phyloP scores from a whole-genome alignment of 805 yeast genomes.

The Kluyveromyces lactis region DNA sequence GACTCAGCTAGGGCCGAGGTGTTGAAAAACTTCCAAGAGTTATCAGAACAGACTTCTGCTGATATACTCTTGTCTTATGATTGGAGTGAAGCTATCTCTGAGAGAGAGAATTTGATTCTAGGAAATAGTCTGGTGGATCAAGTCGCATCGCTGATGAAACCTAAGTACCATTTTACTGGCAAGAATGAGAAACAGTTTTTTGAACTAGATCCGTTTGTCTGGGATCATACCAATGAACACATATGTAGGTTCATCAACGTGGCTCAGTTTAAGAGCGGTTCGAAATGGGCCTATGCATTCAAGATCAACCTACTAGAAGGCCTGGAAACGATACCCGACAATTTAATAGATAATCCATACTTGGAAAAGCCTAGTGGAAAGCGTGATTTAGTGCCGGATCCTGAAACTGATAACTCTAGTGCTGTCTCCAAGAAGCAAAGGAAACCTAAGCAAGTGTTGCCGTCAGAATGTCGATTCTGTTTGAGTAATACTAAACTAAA shows the following conservation, averaged over 20 bases:
- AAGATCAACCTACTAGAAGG: conserved; percentile 28
- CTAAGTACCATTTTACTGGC: conserved; percentile 58
- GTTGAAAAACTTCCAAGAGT: conserved; percentile 8
- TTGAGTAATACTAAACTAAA: conserved; percentile 70
- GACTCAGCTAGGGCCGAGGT: conserved; percentile 21
- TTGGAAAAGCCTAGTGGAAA: conserved; percentile 3
- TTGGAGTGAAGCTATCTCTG: conserved; percentile 52
- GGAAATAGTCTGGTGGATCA: conserved; percentile 41
- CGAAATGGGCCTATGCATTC: conserved; percentile 75
- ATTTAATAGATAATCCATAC: conserved; percentile 29
- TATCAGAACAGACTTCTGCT: conserved; percentile 16
- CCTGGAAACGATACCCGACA: conserved; percentile 16
- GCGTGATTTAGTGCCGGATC: conserved; percentile 8
- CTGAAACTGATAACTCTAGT: conserved; percentile 1
- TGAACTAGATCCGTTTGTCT: conserved; percentile 51
- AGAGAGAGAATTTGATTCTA: conserved; percentile 35
- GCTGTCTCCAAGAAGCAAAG: conserved; percentile 5
- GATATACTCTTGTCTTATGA: conserved; percentile 53
- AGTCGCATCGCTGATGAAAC: conserved; percentile 38
- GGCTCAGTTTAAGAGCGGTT: conserved; percentile 45
- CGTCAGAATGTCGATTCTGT: conserved; percentile 72
- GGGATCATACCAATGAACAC: conserved; percentile 35
- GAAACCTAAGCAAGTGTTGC: conserved; percentile 32
- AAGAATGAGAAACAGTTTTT: conserved; percentile 36
- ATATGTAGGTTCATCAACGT: conserved; percentile 60